Evolutionary conservation across 1,284 basidiomycete genomes (phyloP), one percentile per base, ranked within the genome.

Genomic region (Neotropicomus parvogracilis): DNA sequence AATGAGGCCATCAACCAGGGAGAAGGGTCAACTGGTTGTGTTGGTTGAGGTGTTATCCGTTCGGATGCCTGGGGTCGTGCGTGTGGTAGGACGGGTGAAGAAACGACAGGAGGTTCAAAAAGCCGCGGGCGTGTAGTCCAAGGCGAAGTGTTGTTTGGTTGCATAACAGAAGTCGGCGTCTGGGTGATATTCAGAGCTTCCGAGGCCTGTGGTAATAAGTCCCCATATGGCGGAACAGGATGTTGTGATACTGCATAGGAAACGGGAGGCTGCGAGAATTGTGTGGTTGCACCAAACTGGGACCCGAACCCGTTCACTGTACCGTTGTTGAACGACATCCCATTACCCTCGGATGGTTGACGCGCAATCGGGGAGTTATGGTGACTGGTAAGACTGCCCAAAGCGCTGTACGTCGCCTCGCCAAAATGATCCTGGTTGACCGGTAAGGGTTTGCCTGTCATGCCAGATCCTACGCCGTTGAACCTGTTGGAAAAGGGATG

Each of bases 1-100:
- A 77, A 69, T 6, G 78, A 74, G 12, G 76, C 68, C 36, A 69
- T 59, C 43, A 71, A 63, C 83, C 82, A 85, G 10, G 78, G 75
- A 3, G 77, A 75, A 43, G 73, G 67, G n/a, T 79, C 75, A 28
- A 35, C 38, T 43, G 52, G 46, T 8, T 50, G 50, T 11, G 42
- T 16, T 0, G 51, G 40, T 44, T 65, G 62, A 34, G 58, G 47
- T 40, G 50, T 29, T 35, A 58, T 63, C 77, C 76, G 73, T 46
- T 62, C 62, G 9, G 45, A 34, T 34, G 17, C 42, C 24, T 59
- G 58, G 12, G 59, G 40, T 36, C 42, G 56, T 41, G 63, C 49
- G 9, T 59, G 58, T 17, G 54, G 53, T 46, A 44, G 47, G 29
- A 60, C 44, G 7, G 61, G 61, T 12, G 59, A 58, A 37, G 58